Base-by-base conservation (phyloP, 371 early-diverging fungal genomes). In the Mortierella sp. region DNA sequence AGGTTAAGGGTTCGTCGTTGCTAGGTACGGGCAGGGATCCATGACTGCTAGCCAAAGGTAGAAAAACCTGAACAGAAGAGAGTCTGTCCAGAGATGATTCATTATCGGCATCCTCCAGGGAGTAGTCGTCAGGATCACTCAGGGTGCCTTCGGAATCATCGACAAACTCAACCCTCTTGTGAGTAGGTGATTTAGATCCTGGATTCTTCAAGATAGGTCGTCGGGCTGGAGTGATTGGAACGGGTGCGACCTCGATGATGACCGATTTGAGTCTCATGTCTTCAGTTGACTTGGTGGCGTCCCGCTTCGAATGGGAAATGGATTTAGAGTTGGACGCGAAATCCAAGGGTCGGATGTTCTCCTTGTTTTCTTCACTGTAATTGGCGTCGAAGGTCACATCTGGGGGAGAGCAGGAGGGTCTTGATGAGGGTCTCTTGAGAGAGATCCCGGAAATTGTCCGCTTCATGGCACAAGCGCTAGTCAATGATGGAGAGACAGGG, bases 81-180 rank as follows among this genome's bases (percentile, higher is more conserved):
- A 19, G 53, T 9, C 7, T 53, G 16, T 37, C 9, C 9, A 37
- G 37, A 37, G 37, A 5, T 9, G 37, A 37, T 37, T 37, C 37
- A 37, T 37, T 3, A 23, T 57, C 44, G 25, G 25, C 55, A n/a
- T 63, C 65, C 43, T 44, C 37, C 9, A 57, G 57, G 0, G 63
- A 62, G 9, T 74, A 50, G 37, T 70, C 57, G 47, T 75, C 75
- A 1, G 62, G 55, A 37, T 70, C 75, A 26, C 75, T 70, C 29
- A 70, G 48, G 11, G 70, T 64, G 4, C 60, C 61, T 23, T 75
- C 75, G 11, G 75, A 75, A 58, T 66, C 71, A 44, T 67, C 55
- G 11, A 75, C 75, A 52, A 75, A 75, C 53, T 75, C 75, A 21
- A 75, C 75, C 43, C 64, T 75, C 23, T 75, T 75, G 15, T 21